These are phyloP conservation scores for Ceratocystiopsis brevicomis DNA, from an alignment of 2,329 filamentous ascomycete species.

Conservation along the genomic window DNA sequence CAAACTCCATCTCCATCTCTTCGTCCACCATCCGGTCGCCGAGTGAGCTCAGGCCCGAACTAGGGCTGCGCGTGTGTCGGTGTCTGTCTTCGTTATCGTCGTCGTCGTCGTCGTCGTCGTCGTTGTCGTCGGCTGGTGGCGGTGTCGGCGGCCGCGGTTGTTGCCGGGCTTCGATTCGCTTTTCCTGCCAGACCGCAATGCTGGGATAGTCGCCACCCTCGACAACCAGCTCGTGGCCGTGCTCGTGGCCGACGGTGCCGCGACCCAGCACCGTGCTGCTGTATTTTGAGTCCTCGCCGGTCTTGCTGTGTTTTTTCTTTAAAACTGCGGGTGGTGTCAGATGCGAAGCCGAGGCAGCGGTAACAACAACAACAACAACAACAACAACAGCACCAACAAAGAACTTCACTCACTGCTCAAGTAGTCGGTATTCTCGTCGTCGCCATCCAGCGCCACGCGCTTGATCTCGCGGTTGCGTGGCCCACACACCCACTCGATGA, in stretches of 20 bases:
- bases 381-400: not conserved
- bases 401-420: constrained; percentile 33
- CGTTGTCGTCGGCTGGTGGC: constrained; percentile 2
- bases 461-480: constrained; percentile 60
- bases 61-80: constrained; percentile 25
- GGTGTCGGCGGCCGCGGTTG: constrained; percentile 7
- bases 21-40: constrained; percentile 27
- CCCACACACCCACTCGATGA: constrained; percentile 62
- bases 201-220: constrained; percentile 57
- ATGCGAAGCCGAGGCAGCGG: no score
- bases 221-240: constrained; percentile 47
- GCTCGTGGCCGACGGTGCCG: constrained; percentile 44
- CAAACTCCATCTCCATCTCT: constrained; percentile 26
- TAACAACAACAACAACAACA: not conserved
- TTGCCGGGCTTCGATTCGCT: constrained; percentile 13
- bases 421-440: constrained; percentile 49
- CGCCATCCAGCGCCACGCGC: constrained; percentile 56
- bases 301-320: constrained; percentile 85
- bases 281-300: constrained; percentile 70
- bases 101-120: constrained; percentile 1
- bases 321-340: constrained; percentile 31
- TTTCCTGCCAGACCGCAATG: constrained; percentile 45
- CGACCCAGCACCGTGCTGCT: constrained; percentile 69
- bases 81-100: constrained; percentile 7
- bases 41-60: constrained; percentile 38